Evolutionary conservation across 1,284 basidiomycete genomes (phyloP).

Genomic region (Boletus sp.): DNA sequence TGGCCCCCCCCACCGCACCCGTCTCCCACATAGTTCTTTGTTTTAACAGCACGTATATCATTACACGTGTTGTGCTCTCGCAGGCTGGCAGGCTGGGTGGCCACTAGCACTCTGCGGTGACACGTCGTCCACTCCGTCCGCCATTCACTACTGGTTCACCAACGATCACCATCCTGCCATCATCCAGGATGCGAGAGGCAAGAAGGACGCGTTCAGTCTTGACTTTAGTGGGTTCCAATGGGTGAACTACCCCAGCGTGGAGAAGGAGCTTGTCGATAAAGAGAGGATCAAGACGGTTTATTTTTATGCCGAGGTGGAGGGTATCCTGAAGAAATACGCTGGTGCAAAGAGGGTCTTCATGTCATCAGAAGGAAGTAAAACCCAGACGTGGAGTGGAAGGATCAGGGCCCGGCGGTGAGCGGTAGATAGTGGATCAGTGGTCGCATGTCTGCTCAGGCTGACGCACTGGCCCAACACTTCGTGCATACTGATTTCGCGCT

Average conservation of each 20-base stretch:
- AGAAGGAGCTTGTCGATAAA: neutral
- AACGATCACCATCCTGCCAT: neutral
- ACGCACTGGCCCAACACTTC: neutral
- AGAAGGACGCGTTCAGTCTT: neutral
- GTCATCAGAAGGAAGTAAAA: neutral
- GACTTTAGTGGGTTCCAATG: neutral
- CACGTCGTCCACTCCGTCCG: no score
- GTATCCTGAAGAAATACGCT: neutral
- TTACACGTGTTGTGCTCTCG: no score
- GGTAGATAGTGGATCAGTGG: no score
- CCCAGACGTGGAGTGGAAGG: no score
- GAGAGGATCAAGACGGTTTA: neutral
- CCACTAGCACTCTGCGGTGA: no score
- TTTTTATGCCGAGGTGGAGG: neutral
- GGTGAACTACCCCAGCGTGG: neutral
- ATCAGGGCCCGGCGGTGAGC: conserved; percentile 31
- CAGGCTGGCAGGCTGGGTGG: no score
- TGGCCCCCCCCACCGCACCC: neutral
- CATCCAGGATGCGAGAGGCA: neutral
- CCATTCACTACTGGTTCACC: no score
- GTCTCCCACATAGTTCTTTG: no score
- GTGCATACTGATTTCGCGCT: neutral
- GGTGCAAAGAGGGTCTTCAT: neutral
- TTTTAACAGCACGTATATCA: no score
- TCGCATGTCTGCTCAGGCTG: neutral